A percentile compares a stretch with the other conserved stretches of the same genome.
Evolutionary conservation across 2,329 filamentous ascomycete genomes (phyloP).

Genomic region (Fusarium pseudonygamai): DNA sequence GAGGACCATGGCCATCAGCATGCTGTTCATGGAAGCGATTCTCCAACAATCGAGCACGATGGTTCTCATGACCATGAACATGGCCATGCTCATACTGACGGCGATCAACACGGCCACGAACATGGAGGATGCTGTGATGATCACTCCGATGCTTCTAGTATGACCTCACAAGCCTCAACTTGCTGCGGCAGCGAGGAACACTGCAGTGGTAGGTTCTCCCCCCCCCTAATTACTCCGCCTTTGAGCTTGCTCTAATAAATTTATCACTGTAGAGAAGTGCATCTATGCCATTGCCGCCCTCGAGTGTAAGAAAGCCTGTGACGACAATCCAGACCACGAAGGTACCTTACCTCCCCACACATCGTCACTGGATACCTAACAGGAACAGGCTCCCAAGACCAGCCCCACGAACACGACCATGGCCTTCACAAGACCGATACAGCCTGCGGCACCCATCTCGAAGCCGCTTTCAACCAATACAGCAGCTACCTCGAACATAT

Average conservation of each 20-base stretch:
- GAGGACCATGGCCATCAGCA: background rate
- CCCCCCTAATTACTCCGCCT: accelerated
- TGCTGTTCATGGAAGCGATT: accelerated
- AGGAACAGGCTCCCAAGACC: background rate
- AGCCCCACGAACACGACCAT: constrained; percentile 3
- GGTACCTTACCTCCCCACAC: background rate
- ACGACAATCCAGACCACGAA: constrained; percentile 10
- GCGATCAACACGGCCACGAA: accelerated
- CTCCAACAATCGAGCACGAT: accelerated
- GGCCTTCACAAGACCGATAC: constrained; percentile 2
- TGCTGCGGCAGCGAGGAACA: constrained; percentile 14
- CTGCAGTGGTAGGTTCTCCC: background rate
- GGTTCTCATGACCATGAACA: accelerated
- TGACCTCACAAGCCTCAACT: background rate
- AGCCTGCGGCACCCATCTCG: constrained; percentile 47
- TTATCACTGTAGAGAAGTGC: background rate
- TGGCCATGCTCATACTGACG: accelerated
- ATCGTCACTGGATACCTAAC: accelerated
- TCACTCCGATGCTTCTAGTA: background rate
- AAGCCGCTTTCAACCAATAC: constrained; percentile 48
- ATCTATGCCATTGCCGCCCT: constrained; percentile 18
- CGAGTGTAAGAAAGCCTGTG: constrained; percentile 20
- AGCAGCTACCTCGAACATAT: constrained; percentile 48
- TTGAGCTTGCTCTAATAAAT: accelerated
- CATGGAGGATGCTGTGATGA: background rate